Evolutionary conservation across 306 rosid genomes (phyloP), one percentile per base, ranked within the genome.

Genomic region (Vachellia collinsii): DNA sequence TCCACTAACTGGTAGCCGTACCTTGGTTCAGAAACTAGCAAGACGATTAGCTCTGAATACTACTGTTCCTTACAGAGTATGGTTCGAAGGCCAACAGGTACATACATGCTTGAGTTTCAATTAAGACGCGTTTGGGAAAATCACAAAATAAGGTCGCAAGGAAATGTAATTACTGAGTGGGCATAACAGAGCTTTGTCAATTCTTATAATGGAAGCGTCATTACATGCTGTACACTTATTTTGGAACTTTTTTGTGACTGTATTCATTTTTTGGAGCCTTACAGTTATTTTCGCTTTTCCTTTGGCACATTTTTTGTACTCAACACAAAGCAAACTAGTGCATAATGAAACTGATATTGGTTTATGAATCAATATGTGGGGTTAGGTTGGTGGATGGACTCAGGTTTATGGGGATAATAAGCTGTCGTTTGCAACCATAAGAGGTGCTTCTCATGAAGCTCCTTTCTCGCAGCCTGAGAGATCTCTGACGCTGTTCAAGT

Each of bases 301-400:
- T 29, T 29, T 29, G 34, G 34, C 34, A 8, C 11, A 54, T 54
- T 54, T 29, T 16, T 51, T 54, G 4, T 54, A n/a, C 23, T n/a
- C 11, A 54, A 11, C 62, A 54, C 23, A 54, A 54, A 54, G 62
- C 12, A n/a, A n/a, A 17, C 25, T 66, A 20, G 48, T 39, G 16
- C 39, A 76, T 41, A 39, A 50, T 72, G 42, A n/a, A 76, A 70
- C 39, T 80, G 59, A 84, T 80, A 4, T 20, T 12, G 77, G 64
- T 13, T 68, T 50, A 12, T 38, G 46, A 70, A 48, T 70, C 69
- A 29, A 29, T 46, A 42, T 34, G 47, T 74, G 70, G 77, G 70
- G 64, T 70, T 81, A 94, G 98, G 99, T 93, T 68, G 99, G 99
- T 74, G 99, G 99, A 2, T 95, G 99, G 99, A 95, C 99, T 81